These are phyloP conservation scores for Escovopsis weberi DNA, from an alignment of 2,329 filamentous ascomycete species.

Conservation along the genomic window DNA sequence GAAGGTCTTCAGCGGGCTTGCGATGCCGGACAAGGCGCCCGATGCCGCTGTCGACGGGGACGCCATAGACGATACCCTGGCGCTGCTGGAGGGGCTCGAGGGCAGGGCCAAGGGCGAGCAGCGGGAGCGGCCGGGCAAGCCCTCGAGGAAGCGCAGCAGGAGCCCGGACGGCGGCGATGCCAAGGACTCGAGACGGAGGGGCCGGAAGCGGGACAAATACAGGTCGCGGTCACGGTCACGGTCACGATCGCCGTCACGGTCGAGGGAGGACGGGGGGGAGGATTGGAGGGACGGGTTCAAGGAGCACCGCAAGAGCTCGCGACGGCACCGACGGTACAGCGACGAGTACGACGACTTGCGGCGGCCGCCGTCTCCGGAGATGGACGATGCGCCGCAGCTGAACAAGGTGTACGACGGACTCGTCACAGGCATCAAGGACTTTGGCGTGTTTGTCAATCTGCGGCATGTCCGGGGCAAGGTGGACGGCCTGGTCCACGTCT, in stretches of 20 bases:
- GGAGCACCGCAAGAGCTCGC: slow-evolving; percentile 17
- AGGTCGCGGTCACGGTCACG: slow-evolving; percentile 21
- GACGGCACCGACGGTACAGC: slow-evolving; percentile 25
- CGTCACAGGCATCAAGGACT: slow-evolving; percentile 87
- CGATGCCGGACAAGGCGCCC: slow-evolving; percentile 63
- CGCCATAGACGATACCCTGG: slow-evolving; percentile 84
- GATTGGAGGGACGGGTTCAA: slow-evolving; percentile 27
- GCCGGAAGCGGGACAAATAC: slow-evolving; percentile 18
- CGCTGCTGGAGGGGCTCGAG: slow-evolving; percentile 75
- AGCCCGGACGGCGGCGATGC: slow-evolving; percentile 36
- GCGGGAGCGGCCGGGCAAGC: slow-evolving; percentile 20
- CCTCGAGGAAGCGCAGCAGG: slow-evolving; percentile 41
- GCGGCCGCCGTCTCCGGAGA: slow-evolving; percentile 51
- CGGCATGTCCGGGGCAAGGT: slow-evolving; percentile 75
- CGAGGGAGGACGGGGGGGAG: slow-evolving; percentile 27
- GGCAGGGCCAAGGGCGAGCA: slow-evolving; percentile 41
- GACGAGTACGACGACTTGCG: slow-evolving; percentile 41
- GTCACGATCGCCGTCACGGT: slow-evolving; percentile 23
- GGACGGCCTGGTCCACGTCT: slow-evolving; percentile 88
- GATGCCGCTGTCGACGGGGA: slow-evolving; percentile 31
- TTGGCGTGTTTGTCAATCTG: slow-evolving; percentile 91
- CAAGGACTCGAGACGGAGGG: slow-evolving; percentile 25
- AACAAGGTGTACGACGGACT: slow-evolving; percentile 83
- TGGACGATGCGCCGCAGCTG: slow-evolving; percentile 69
- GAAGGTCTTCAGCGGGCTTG: slow-evolving; percentile 78